Evolutionary conservation across 2,329 filamentous ascomycete genomes (phyloP).

Genomic region (Uncinocarpus reesii): DNA sequence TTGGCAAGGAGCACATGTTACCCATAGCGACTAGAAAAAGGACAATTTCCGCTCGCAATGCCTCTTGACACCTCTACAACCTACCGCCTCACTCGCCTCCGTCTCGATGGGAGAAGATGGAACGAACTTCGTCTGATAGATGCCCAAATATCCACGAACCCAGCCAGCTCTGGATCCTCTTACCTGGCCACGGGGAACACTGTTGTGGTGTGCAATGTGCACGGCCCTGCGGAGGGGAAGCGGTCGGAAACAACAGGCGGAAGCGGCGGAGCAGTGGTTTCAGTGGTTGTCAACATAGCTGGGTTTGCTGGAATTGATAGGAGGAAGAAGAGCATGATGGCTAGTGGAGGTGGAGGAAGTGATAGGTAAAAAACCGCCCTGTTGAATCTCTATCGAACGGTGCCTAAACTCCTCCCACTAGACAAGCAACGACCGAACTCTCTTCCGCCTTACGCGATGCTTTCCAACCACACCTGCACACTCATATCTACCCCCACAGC

Average conservation of each 20-base stretch:
- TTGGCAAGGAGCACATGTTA: no score
- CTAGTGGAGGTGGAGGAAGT: conserved; percentile 48
- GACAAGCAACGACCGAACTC: conserved; percentile 52
- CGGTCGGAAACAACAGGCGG: conserved; percentile 38
- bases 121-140: conserved; percentile 87
- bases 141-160: conserved; percentile 84
- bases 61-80: conserved; percentile 88
- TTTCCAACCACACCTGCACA: conserved; percentile 68
- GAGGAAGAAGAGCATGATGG: conserved; percentile 46
- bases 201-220: conserved; percentile 86
- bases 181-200: conserved; percentile 98
- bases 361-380: no score
- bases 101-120: conserved; percentile 80
- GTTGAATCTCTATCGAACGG: not conserved
- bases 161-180: conserved; percentile 81
- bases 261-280: conserved; percentile 54
- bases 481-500: conserved; percentile 78
- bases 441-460: conserved; percentile 62
- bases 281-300: conserved; percentile 73
- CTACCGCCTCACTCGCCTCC: conserved; percentile 75
- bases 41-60: conserved; percentile 46
- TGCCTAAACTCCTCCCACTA: conserved; percentile 28
- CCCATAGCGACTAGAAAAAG: not conserved
- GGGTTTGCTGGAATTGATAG: conserved; percentile 83
- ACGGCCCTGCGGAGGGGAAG: conserved; percentile 66